Percentiles rank a stretch among this genome's conserved stretches.
These are phyloP conservation scores for Lachnellula subtilissima DNA, from an alignment of 2,329 filamentous ascomycete genomes.

Conservation along the genomic window DNA sequence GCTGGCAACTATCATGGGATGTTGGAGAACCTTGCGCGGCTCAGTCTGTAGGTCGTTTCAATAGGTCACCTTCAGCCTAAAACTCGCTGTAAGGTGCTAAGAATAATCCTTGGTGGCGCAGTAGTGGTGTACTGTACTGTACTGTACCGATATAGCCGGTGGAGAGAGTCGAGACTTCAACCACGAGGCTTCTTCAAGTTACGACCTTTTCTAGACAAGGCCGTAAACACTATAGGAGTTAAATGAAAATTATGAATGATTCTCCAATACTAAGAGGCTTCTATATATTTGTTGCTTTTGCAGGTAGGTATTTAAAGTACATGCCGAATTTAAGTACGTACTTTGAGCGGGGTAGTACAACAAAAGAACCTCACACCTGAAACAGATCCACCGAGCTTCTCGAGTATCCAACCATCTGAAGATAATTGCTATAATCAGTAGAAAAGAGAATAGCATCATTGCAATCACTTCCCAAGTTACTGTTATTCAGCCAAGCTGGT, in stretches of 20 bases:
- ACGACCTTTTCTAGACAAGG: too few relatives aligned
- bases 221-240: too few relatives aligned
- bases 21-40: slow-evolving; percentile 6
- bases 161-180: background rate
- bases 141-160: too few relatives aligned
- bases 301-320: too few relatives aligned
- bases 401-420: slow-evolving; percentile 26
- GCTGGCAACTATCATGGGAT: background rate
- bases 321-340: too few relatives aligned
- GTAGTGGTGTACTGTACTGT: background rate
- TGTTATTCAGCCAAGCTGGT: slow-evolving; percentile 55
- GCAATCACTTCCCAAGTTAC: slow-evolving; percentile 59
- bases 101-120: slow-evolving; percentile 1
- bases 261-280: too few relatives aligned
- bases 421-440: slow-evolving; percentile 27
- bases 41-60: slow-evolving; percentile 2
- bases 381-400: slow-evolving; percentile 30
- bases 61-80: background rate
- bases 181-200: background rate
- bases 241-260: too few relatives aligned
- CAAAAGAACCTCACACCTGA: background rate
- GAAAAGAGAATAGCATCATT: slow-evolving; percentile 58
- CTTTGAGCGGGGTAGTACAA: too few relatives aligned
- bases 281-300: too few relatives aligned
- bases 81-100: background rate